These are phyloP conservation scores for Suillus lakei DNA, from an alignment of 768 basidiomycete genomes.

Conservation along the genomic window DNA sequence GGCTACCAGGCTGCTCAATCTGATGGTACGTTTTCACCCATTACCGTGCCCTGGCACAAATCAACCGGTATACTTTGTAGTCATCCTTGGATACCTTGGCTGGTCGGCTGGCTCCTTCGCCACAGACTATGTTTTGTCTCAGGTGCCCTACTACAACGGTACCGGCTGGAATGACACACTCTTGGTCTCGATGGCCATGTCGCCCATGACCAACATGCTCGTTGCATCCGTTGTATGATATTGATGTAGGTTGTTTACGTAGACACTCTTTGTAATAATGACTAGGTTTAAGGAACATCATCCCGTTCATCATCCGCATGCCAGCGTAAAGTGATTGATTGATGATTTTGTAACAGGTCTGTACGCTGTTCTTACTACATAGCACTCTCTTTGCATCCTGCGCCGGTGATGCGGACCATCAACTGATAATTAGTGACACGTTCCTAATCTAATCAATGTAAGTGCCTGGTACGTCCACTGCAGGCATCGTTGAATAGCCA, in stretches of 20 bases:
- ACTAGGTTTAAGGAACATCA: neutral
- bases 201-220: constrained; percentile 22
- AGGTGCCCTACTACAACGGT: constrained; percentile 35
- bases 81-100: constrained; percentile 57
- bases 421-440: neutral
- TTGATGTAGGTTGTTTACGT: too few species aligned
- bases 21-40: constrained; percentile 42
- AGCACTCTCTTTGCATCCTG: neutral
- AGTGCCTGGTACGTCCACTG: neutral
- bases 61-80: constrained; percentile 26
- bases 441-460: neutral
- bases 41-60: neutral
- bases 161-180: constrained; percentile 43
- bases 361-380: neutral
- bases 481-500: neutral
- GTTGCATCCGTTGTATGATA: constrained; percentile 14
- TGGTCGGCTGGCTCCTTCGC: constrained; percentile 63
- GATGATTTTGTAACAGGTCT: neutral
- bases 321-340: neutral
- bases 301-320: neutral
- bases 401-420: neutral
- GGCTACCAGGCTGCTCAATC: constrained; percentile 52
- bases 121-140: constrained; percentile 38
- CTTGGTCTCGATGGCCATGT: constrained; percentile 41
- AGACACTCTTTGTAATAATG: neutral